Percentiles rank a stretch among this genome's conserved stretches.
phyloP scores from a whole-genome alignment of 352 stramenopile species.

The Thalassiosira hispida region DNA sequence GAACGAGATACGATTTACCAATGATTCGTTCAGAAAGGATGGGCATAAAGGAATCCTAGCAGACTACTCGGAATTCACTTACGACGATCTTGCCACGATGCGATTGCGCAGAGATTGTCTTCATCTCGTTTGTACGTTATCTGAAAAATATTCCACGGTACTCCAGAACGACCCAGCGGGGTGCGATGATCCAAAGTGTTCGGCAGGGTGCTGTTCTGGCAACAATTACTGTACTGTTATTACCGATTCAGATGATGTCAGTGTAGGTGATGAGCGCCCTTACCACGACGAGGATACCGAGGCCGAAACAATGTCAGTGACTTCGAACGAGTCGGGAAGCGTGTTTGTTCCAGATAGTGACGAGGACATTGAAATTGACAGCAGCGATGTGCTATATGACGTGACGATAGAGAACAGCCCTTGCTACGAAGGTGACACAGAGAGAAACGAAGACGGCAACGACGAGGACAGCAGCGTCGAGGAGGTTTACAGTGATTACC shows the following conservation, averaged over 20 bases:
- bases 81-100: neutral
- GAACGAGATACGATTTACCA: neutral
- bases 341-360: neutral
- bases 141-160: neutral
- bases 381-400: neutral
- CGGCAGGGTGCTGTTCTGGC: no score
- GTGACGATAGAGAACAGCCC: neutral
- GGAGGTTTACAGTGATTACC: neutral
- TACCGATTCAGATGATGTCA: no score
- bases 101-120: neutral
- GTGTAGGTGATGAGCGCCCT: no score
- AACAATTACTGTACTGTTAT: no score
- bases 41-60: no score
- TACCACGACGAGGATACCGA: no score
- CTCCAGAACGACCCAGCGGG: no score
- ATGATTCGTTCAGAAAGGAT: neutral
- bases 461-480: slow-evolving; percentile 1
- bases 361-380: neutral
- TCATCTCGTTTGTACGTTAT: neutral
- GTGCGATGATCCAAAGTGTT: no score
- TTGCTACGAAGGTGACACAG: neutral
- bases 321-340: no score
- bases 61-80: neutral
- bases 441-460: neutral
- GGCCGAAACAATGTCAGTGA: no score